Evolutionary conservation across 306 rosid genomes (phyloP), one percentile per base, ranked within the genome.

Genomic region (Quercus engelmannii): DNA sequence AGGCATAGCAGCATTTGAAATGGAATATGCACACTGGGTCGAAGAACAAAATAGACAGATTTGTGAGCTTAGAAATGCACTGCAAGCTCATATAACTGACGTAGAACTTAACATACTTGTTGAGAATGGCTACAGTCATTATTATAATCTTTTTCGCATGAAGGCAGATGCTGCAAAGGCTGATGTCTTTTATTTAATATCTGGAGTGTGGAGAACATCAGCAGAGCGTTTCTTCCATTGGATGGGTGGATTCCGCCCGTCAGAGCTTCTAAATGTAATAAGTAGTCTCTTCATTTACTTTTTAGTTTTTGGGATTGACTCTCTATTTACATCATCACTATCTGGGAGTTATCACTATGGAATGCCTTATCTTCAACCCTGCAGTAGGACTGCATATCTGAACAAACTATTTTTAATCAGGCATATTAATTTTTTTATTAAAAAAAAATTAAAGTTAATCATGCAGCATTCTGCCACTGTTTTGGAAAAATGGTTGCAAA

Each of bases 231-330:
- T 91, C 65, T 93, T 91, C 83, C 91, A 86, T 43, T 96, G 99
- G 99, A 96, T 96, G 5, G 99, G 99, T 59, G 99, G 99, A 55
- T 89, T 92, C n/a, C 99, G 99, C 76, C 99, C 99, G 0, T 96
- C 99, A 0, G 94, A 96, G 81, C 92, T 96, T 87, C 90, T 96
- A 73, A 86, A 83, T 1, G 99, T 96, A 91, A 73, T 26, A 57
- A 6, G 33, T 65, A 43, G 14, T 49, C 54, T 69, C 21, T 23
- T 35, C 26, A 74, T 38, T 21, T 12, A 15, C 46, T 59, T 31
- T 69, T 70, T 54, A 30, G 4, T 69, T 76, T 6, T 81, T 26
- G 46, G 41, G 20, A 56, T 11, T 71, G 52, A 19, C 18, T 71
- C 35, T 56, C 18, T 65, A 61, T 23, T 18, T 65, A 65, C 26